phyloP scores from a whole-genome alignment of 305 asterid genomes.

The Solanum hybrid region DNA sequence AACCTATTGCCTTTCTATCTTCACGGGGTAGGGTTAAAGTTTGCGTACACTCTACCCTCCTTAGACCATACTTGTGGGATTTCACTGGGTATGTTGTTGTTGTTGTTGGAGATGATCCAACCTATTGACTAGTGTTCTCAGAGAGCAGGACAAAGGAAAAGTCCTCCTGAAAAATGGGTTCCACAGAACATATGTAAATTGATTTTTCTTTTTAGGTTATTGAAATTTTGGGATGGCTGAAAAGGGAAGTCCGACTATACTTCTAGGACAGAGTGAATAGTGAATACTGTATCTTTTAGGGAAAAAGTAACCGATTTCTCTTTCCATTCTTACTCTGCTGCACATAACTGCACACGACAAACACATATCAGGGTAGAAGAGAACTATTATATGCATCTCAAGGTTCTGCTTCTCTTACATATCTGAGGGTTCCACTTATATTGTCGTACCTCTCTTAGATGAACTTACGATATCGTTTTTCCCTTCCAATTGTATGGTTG shows the following conservation, averaged over 20 bases:
- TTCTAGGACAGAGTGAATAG: neutral
- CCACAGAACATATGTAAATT: neutral
- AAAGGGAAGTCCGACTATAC: neutral
- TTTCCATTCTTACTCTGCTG: neutral
- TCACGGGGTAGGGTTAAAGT: neutral
- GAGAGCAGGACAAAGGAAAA: neutral
- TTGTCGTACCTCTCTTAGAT: neutral
- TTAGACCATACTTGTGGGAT: neutral
- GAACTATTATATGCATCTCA: neutral
- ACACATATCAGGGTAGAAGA: neutral
- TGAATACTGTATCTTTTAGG: neutral
- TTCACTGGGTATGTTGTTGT: neutral
- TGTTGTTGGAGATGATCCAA: neutral
- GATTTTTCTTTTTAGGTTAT: neutral
- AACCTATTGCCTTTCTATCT: neutral
- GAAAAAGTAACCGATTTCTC: neutral
- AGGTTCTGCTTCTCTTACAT: neutral
- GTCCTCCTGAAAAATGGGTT: neutral
- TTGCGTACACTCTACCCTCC: neutral
- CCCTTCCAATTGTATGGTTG: neutral
- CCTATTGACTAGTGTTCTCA: neutral
- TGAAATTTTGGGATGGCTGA: neutral
- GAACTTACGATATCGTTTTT: neutral
- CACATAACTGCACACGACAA: neutral
- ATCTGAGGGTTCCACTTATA: neutral